Conservation (phyloP, 768 basidiomycete genomes). For the Mycena epipterygia region DNA sequence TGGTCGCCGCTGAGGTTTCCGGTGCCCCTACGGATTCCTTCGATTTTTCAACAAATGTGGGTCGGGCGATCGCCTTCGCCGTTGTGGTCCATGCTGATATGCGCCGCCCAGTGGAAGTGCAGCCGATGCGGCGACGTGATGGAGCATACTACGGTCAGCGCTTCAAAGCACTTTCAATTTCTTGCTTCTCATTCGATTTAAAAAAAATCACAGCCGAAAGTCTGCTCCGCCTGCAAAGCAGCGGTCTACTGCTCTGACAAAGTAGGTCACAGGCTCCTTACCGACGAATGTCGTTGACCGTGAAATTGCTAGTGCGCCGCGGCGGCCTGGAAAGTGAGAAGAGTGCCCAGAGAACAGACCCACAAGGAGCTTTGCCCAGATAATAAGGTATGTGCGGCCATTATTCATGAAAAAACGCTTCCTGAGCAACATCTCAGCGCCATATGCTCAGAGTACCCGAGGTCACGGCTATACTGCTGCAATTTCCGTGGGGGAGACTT, state of each 20-base stretch:
- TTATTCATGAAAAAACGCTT: slow-evolving; percentile 21
- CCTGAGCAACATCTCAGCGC: too few relatives aligned
- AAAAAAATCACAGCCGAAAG: slow-evolving; percentile 15
- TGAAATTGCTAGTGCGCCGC: slow-evolving; percentile 38
- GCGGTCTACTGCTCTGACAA: slow-evolving; percentile 40
- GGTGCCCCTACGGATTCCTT: slow-evolving; percentile 5
- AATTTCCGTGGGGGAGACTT: slow-evolving; percentile 61
- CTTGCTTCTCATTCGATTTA: too few relatives aligned
- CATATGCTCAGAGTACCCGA: slow-evolving; percentile 45
- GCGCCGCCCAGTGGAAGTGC: not conserved
- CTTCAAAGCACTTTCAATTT: not conserved
- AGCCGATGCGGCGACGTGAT: slow-evolving; percentile 2
- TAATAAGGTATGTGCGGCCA: slow-evolving; percentile 51
- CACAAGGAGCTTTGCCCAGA: slow-evolving; percentile 48
- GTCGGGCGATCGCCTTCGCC: not conserved
- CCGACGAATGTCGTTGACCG: too few relatives aligned
- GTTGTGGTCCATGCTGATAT: not conserved
- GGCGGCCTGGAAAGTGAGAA: slow-evolving; percentile 49
- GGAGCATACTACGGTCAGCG: not conserved
- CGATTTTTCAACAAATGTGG: slow-evolving; percentile 19
- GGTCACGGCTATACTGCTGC: slow-evolving; percentile 47
- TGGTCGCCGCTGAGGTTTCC: slow-evolving; percentile 6
- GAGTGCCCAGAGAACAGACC: slow-evolving; percentile 38
- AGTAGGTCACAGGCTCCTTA: too few relatives aligned
- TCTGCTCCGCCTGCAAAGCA: slow-evolving; percentile 41